phyloP scores from a whole-genome alignment of 805 yeast genomes.

The Millerozyma acaciae region DNA sequence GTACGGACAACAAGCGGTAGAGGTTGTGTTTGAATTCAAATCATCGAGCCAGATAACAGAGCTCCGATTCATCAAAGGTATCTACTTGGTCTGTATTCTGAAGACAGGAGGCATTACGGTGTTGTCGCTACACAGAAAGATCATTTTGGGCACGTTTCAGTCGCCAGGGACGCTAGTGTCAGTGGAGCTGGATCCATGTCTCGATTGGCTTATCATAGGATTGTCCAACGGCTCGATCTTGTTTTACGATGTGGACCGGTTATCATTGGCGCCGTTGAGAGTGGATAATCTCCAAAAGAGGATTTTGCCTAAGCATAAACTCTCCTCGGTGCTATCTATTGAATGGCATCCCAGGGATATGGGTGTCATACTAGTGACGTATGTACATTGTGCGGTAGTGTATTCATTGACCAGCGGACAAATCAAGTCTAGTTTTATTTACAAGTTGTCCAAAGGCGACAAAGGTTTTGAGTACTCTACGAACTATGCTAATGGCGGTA shows the following conservation, averaged over 20 bases:
- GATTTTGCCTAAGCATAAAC: conserved; percentile 51
- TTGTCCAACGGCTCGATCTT: conserved; percentile 67
- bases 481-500: conserved; percentile 32
- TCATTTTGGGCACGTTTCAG: conserved; percentile 54
- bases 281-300: conserved; percentile 68
- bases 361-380: conserved; percentile 71
- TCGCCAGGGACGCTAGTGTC: conserved; percentile 67
- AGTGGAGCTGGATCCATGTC: conserved; percentile 74
- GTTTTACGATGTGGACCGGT: conserved; percentile 80
- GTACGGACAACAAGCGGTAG: conserved; percentile 80
- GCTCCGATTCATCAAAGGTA: conserved; percentile 71
- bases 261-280: conserved; percentile 57
- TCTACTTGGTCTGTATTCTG: conserved; percentile 67
- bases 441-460: conserved; percentile 62
- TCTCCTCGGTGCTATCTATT: conserved; percentile 63
- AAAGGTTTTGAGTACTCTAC: conserved; percentile 49
- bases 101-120: conserved; percentile 61
- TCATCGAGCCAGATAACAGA: conserved; percentile 48
- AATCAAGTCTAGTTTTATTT: conserved; percentile 53
- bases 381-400: conserved; percentile 61
- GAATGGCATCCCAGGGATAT: conserved; percentile 89
- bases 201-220: conserved; percentile 86
- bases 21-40: conserved; percentile 56
- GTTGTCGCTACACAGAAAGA: conserved; percentile 63
- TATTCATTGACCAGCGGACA: conserved; percentile 63